Conservation (phyloP, 345 rosid species). For the Geranium brycei region DNA sequence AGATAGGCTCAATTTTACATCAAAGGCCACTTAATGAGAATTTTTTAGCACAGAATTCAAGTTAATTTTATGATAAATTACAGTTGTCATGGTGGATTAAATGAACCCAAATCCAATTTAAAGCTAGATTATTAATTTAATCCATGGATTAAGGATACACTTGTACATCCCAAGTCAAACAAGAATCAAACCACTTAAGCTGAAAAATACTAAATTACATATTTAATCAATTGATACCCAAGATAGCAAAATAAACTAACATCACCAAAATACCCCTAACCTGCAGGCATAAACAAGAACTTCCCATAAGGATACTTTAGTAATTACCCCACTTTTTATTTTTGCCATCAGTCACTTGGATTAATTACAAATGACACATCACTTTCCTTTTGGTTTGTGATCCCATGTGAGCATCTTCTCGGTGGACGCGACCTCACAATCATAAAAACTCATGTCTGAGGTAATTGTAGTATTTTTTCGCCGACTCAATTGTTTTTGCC, state of each 20-base stretch:
- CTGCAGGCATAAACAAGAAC: not conserved
- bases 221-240: too few relatives aligned
- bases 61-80: too few relatives aligned
- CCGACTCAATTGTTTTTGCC: constrained; percentile 18
- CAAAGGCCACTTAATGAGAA: too few relatives aligned
- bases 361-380: constrained; percentile 14
- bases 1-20: too few relatives aligned
- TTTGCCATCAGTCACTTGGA: not conserved
- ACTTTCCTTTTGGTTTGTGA: constrained; percentile 28
- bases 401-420: constrained; percentile 49
- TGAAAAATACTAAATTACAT: too few relatives aligned
- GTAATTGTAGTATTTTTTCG: constrained; percentile 5
- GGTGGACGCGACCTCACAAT: constrained; percentile 33
- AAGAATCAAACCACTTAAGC: not conserved
- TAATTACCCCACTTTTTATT: too few relatives aligned
- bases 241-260: too few relatives aligned
- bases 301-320: not conserved
- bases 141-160: not conserved
- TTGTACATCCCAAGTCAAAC: not conserved
- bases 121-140: not conserved
- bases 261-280: not conserved
- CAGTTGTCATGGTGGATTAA: not conserved
- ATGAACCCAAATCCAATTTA: not conserved
- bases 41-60: too few relatives aligned
- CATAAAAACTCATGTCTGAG: constrained; percentile 13